Base-by-base conservation (phyloP, 257 asterid genomes). In the Solanum dulcamara region DNA sequence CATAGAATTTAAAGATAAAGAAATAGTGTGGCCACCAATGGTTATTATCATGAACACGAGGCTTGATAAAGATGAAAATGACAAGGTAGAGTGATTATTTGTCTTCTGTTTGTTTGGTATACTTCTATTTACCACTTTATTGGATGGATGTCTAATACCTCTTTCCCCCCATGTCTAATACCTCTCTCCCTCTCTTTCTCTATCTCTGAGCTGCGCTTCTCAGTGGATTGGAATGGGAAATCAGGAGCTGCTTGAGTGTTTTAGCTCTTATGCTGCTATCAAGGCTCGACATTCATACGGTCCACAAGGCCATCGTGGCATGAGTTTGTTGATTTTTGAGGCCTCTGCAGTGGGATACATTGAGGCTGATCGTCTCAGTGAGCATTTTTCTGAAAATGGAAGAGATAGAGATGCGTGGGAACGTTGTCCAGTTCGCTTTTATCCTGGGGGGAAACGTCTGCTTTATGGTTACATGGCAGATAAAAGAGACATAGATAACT, bases 211-310 rank as follows among this genome's bases (percentile, higher is more conserved):
- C 51, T 84, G 33, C 50, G 2, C 17, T 70, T 59, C 81, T 30
- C 87, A 89, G 93, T 90, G 93, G 92, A 81, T 60, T 7, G 92
- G 92, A 22, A 90, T 89, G 93, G 93, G 92, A 30, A 91, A 88
- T 84, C 91, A 85, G 82, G 92, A 91, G 85, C 89, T 91, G 28
- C 87, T 91, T 10, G 90, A 91, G 30, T 91, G 68, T 66, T 91
- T 91, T 55, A 68, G 83, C 62, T 2, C 66, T 5, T 89, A 86
- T 85, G 83, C 81, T 84, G 91, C 88, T 7, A 37, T 30, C 18
- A 91, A 64, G 89, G 91, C 93, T 40, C 80, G 90, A 4, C 93
- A 91, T 70, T 83, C 92, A 13, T 88, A 91, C 68, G 93, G 92
- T 17, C 93, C 91, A 11, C 91, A 91, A 80, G 93, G 92, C 64